Percentiles rank a stretch among this genome's conserved stretches.
Evolutionary conservation across 768 basidiomycete genomes (phyloP).

Genomic region (Suillus americanus): DNA sequence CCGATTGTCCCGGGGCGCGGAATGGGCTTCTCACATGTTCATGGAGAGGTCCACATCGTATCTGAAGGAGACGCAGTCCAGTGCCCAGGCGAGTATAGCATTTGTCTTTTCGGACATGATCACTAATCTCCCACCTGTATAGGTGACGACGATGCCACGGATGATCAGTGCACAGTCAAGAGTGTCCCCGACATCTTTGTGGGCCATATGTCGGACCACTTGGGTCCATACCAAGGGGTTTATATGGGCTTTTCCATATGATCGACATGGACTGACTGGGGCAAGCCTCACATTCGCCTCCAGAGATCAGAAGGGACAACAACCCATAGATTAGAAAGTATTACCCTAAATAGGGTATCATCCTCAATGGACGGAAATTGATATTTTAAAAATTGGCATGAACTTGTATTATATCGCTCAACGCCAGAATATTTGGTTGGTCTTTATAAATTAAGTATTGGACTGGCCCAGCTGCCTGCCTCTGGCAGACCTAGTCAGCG

Average conservation of each 20-base stretch:
- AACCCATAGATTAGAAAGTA: neutral
- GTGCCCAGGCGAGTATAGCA: conserved; percentile 36
- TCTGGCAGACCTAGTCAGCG: too few species aligned
- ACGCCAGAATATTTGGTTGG: neutral
- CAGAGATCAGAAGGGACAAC: neutral
- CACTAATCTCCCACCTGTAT: neutral
- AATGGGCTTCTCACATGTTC: conserved; percentile 44
- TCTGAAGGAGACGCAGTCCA: conserved; percentile 31
- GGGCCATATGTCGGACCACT: conserved; percentile 52
- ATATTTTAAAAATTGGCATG: neutral
- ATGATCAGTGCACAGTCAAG: conserved; percentile 50
- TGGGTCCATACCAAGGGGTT: conserved; percentile 57
- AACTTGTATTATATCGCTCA: neutral
- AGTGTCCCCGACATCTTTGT: conserved; percentile 54
- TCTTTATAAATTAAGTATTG: neutral
- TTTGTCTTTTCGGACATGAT: neutral
- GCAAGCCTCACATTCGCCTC: neutral
- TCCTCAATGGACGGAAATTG: neutral
- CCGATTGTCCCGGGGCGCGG: conserved; percentile 56
- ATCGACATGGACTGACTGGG: conserved; percentile 1
- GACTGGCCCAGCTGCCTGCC: too few species aligned
- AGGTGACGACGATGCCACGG: conserved; percentile 57
- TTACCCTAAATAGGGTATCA: too few species aligned
- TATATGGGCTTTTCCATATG: conserved; percentile 46
- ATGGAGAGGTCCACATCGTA: conserved; percentile 47